Base-by-base conservation (phyloP, 306 rosid species). In the Cicer chorassanicum region DNA sequence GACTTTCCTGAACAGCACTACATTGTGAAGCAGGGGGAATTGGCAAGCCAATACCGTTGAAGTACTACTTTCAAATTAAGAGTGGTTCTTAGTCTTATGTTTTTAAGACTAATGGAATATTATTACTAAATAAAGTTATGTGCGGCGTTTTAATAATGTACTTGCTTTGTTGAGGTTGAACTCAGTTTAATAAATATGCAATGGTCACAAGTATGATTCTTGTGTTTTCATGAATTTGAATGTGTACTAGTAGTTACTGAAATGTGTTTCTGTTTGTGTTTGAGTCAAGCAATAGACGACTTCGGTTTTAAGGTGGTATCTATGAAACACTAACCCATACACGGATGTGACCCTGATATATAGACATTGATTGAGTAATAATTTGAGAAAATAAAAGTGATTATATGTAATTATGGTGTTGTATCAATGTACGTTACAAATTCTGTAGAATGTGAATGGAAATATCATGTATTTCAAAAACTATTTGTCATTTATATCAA, bases 1-100 rank as follows among this genome's bases (percentile, higher is more conserved):
- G 96, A 87, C 4, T 94, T 94, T 36, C 99, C 99, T 0, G 78
- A 88, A 14, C 95, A 88, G 54, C 84, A 94, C 93, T 94, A 94
- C 92, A 94, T 92, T 73, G 99, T 94, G 45, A 94, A 92, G 87
- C 93, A 85, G 65, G 97, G 99, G 56, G 60, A 90, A 75, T 84
- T 94, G 4, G 99, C 99, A 29, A 86, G 92, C 84, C 99, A 94
- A 69, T 94, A 94, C 80, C 89, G 75, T 42, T 94, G 86, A 87
- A 79, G 43, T 19, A n/a, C 13, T 60, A 24, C 39, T 10, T 13
- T 75, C 61, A 7, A 51, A 29, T 29, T 4, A 29, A 50, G 49
- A 62, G 54, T 62, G 48, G 19, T 49, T 72, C 4, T 6, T 29
- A 60, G 65, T 51, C 79, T 68, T 70, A 54, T 65, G 42, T 46